Percentiles rank a stretch among this genome's conserved stretches.
These are phyloP conservation scores for Cardiospermum halicacabum DNA, from an alignment of 345 rosid genomes.

Conservation along the genomic window DNA sequence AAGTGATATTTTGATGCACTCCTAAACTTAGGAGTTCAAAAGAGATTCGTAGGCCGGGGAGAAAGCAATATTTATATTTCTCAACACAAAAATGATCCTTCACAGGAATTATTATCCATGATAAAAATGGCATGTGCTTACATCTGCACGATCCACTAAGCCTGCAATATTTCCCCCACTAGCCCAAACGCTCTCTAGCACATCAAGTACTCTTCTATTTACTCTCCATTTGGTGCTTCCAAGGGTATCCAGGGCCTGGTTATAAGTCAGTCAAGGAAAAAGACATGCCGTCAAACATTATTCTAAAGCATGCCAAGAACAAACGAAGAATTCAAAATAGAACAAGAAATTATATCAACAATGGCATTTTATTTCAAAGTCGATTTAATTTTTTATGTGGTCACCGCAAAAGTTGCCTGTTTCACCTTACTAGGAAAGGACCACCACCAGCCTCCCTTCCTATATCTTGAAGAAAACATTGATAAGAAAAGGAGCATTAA, in stretches of 20 bases:
- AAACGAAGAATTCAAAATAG: constrained; percentile 5
- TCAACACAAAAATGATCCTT: background rate
- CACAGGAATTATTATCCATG: background rate
- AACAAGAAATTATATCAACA: background rate
- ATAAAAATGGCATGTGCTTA: constrained; percentile 36
- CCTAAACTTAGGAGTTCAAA: background rate
- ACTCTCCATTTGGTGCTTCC: constrained; percentile 97
- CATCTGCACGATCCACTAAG: constrained; percentile 83
- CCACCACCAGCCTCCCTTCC: background rate
- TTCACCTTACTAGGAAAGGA: too few species aligned
- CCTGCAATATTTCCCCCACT: constrained; percentile 83
- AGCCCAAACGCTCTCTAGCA: constrained; percentile 84
- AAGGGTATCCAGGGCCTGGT: constrained; percentile 91
- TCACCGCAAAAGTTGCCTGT: too few species aligned
- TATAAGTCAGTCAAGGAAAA: background rate
- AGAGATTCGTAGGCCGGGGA: background rate
- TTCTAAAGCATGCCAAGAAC: constrained; percentile 1
- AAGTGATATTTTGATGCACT: background rate
- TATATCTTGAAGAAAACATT: background rate
- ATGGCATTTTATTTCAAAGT: too few species aligned
- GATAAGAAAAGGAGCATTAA: background rate
- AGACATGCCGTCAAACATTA: constrained; percentile 3
- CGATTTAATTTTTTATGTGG: too few species aligned
- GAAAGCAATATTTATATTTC: background rate
- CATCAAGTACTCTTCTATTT: constrained; percentile 65